phyloP scores from a whole-genome alignment of 108 stramenopile species.

The Chaetoceros tenuissimus region DNA sequence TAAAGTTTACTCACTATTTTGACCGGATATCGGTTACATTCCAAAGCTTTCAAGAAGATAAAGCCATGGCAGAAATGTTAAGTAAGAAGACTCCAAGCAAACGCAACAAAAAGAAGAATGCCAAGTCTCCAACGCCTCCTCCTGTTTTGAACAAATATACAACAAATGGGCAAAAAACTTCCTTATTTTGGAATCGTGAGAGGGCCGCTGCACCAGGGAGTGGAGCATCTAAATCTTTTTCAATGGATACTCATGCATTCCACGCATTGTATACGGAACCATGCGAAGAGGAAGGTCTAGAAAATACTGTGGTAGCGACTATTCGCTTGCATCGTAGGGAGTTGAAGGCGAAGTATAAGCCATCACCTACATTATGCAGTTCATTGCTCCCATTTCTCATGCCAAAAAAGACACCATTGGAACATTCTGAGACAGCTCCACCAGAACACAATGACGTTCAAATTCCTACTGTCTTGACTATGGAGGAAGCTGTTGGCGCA shows the following conservation, averaged over 20 bases:
- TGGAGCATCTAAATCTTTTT: background rate
- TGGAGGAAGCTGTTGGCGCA: conserved; percentile 54
- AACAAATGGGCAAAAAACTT: conserved; percentile 24
- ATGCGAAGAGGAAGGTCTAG: conserved; percentile 32
- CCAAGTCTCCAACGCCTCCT: conserved; percentile 9
- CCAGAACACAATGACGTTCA: conserved; percentile 37
- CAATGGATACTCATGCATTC: conserved; percentile 54
- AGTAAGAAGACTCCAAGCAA: conserved; percentile 7
- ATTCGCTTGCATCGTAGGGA: conserved; percentile 33
- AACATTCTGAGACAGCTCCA: background rate
- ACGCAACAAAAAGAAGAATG: background rate
- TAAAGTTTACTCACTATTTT: conserved; percentile 69
- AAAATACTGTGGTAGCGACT: conserved; percentile 31
- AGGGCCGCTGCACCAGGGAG: background rate
- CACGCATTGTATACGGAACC: conserved; percentile 29
- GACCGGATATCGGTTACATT: conserved; percentile 54
- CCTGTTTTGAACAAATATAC: conserved; percentile 6
- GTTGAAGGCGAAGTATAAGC: conserved; percentile 27
- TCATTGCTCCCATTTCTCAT: conserved; percentile 52
- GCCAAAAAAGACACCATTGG: conserved; percentile 6
- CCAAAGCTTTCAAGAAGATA: conserved; percentile 18
- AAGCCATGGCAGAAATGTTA: background rate
- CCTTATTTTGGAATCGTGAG: conserved; percentile 22
- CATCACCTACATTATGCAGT: conserved; percentile 37
- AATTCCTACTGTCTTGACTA: conserved; percentile 48